A percentile compares a stretch with the other conserved stretches of the same genome.
These are phyloP conservation scores for Podila clonocystis DNA, from an alignment of 192 early-diverging fungal genomes.

Conservation along the genomic window DNA sequence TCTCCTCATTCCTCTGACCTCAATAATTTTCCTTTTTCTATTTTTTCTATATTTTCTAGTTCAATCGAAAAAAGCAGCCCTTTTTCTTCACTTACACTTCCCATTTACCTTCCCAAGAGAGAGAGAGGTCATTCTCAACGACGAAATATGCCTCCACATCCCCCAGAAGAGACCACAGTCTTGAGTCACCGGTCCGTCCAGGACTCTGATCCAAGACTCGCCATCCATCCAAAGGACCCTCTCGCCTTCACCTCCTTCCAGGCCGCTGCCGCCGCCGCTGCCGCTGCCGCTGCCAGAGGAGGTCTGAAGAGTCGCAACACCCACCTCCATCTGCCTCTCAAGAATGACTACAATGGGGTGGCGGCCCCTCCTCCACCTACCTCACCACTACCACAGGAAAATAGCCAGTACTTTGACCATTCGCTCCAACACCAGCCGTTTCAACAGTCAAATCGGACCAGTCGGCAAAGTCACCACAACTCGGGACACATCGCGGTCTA, in stretches of 20 bases:
- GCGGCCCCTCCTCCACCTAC: not conserved
- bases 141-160: conserved; percentile 25
- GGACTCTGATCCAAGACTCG: conserved; percentile 10
- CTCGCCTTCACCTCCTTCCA: conserved; percentile 2
- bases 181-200: conserved; percentile 21
- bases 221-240: conserved; percentile 28
- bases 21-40: not conserved
- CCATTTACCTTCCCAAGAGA: no score
- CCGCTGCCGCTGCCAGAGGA: not conserved
- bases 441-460: not conserved
- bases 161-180: conserved; percentile 25
- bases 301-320: not conserved
- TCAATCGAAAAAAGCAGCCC: not conserved
- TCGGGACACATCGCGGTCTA: not conserved
- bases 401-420: conserved; percentile 6
- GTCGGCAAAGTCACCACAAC: not conserved
- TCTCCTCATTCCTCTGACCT: not conserved
- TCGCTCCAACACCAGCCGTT: not conserved
- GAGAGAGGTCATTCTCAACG: no score
- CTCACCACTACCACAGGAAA: not conserved
- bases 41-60: not conserved
- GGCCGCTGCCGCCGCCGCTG: not conserved
- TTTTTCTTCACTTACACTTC: not conserved
- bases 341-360: not conserved
- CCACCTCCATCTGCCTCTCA: not conserved